These are phyloP conservation scores for Pseudocercospora macadamiae DNA, from an alignment of 2,329 filamentous ascomycete species.

Conservation along the genomic window DNA sequence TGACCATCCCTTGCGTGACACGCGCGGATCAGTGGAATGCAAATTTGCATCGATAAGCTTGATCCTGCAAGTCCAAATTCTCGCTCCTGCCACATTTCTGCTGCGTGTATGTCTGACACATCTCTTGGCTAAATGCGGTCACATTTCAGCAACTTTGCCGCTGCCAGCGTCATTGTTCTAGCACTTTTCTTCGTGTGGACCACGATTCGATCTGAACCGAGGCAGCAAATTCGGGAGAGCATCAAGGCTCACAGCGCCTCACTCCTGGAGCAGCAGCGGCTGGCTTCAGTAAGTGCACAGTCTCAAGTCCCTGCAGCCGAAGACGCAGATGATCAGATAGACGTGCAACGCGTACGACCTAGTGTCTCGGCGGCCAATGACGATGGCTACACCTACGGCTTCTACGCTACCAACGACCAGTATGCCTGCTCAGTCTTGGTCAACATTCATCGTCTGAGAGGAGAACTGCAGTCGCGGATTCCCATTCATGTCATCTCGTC, in stretches of 20 bases:
- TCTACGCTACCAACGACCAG: constrained; percentile 34
- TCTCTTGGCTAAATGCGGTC: background rate
- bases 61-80: background rate
- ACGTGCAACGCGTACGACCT: background rate
- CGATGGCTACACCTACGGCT: constrained; percentile 32
- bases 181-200: constrained; percentile 2
- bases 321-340: background rate
- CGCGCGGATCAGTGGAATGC: background rate
- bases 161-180: background rate
- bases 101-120: too few species aligned
- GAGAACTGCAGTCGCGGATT: constrained; percentile 22
- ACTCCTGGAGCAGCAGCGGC: background rate
- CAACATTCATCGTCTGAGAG: constrained; percentile 34
- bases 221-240: background rate
- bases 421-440: constrained; percentile 37
- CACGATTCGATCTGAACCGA: background rate
- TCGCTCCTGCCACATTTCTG: background rate
- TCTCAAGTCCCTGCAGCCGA: background rate
- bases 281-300: background rate
- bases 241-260: background rate
- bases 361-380: background rate
- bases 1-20: background rate
- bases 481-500: constrained; percentile 34
- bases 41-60: background rate
- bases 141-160: background rate